A percentile compares a stretch with the other conserved stretches of the same genome.
These are phyloP conservation scores for Quercus phellos DNA, from an alignment of 331 rosid species.

Conservation along the genomic window DNA sequence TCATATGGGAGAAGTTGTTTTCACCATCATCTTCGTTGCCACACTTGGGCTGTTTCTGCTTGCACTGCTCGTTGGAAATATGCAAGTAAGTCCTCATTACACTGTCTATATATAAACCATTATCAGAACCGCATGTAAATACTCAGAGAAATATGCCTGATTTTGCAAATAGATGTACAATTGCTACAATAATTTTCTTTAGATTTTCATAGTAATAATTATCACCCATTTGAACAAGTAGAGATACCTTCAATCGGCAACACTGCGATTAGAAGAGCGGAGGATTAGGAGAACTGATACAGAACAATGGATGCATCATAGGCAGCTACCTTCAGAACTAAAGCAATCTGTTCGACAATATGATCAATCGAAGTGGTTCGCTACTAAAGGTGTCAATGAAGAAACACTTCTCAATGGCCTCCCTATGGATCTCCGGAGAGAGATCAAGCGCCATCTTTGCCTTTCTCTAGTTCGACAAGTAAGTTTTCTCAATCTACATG, in stretches of 20 bases:
- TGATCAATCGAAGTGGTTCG: slow-evolving; percentile 54
- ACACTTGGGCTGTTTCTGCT: slow-evolving; percentile 47
- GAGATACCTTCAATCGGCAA: slow-evolving; percentile 52
- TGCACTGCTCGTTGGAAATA: slow-evolving; percentile 50
- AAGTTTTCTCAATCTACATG: not conserved
- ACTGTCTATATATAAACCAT: not conserved
- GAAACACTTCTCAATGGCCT: slow-evolving; percentile 39
- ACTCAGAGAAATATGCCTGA: not conserved
- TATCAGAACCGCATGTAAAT: not conserved
- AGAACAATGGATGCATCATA: slow-evolving; percentile 54
- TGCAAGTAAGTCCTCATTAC: slow-evolving; percentile 38
- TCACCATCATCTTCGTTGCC: slow-evolving; percentile 54
- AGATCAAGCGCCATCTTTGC: slow-evolving; percentile 53
- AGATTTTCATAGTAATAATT: no score
- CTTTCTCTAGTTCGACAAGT: slow-evolving; percentile 29
- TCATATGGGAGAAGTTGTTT: slow-evolving; percentile 41
- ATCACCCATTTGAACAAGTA: not conserved
- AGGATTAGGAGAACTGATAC: slow-evolving; percentile 49
- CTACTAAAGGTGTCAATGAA: slow-evolving; percentile 52
- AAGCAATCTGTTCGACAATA: slow-evolving; percentile 41
- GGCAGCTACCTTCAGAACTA: slow-evolving; percentile 44
- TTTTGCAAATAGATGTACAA: not conserved
- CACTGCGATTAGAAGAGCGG: slow-evolving; percentile 33
- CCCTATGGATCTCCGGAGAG: slow-evolving; percentile 47
- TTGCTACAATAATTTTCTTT: no score